Base-by-base conservation (phyloP, 805 yeast species). In the Wickerhamiella cacticola region DNA sequence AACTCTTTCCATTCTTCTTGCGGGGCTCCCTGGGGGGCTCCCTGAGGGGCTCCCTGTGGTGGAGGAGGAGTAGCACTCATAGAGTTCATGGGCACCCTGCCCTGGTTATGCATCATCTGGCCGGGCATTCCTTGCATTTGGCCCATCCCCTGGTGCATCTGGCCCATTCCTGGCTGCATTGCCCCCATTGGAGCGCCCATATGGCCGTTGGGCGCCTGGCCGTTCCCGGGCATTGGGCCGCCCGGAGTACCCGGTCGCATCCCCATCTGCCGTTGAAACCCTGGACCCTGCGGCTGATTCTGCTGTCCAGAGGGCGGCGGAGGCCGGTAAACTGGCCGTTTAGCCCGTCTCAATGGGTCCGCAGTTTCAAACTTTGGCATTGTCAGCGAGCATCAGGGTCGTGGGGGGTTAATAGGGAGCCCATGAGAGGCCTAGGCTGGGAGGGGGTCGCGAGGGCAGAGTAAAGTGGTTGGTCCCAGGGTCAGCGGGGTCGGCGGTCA, bases 1-100 rank as follows among this genome's bases (percentile, higher is more conserved):
- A 78, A 78, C 54, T 63, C 76, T 60, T 58, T 56, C 46, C 45
- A 38, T 34, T 29, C 40, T 23, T 35, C 48, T 15, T 29, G 33
- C 5, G 8, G 33, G 5, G 8, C 15, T 41, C 35, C 33, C 39
- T 33, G 46, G 25, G 24, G 43, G 29, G 35, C n/a, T 22, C 26
- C 19, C 29, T 16, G 19, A 22, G 35, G 41, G 15, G 38, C 22
- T n/a, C 12, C 41, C 26, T 24, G 28, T 23, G 18, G 38, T 10
- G 40, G 46, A n/a, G n/a, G n/a, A n/a, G n/a, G n/a, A n/a, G n/a
- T n/a, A n/a, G n/a, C n/a, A n/a, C n/a, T n/a, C n/a, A n/a, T n/a
- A n/a, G n/a, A n/a, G n/a, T n/a, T n/a, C n/a, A n/a, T n/a, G n/a
- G n/a, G n/a, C n/a, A n/a, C n/a, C n/a, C n/a, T n/a, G n/a, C n/a